Evolutionary conservation across 2,329 filamentous ascomycete genomes (phyloP).

Genomic region (Arthrobotrys sphaeroides): DNA sequence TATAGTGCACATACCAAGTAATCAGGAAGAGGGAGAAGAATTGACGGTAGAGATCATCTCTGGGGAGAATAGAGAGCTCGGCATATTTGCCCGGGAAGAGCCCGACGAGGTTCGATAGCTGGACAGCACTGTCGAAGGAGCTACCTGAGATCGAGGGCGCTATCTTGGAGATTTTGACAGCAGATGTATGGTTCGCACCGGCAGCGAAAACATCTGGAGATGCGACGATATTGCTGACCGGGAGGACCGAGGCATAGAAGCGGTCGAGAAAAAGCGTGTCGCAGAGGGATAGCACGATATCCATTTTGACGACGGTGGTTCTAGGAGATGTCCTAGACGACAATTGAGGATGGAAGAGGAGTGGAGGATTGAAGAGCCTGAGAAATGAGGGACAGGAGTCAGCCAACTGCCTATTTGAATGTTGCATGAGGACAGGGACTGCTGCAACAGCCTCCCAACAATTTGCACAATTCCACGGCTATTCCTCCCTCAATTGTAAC

Average conservation of each 20-base stretch:
- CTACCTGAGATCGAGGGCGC: constrained; percentile 14
- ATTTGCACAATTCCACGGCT: background rate
- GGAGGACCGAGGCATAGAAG: constrained; percentile 71
- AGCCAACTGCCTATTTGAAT: constrained; percentile 28
- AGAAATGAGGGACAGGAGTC: background rate
- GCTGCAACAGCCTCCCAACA: background rate
- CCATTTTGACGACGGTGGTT: constrained; percentile 73
- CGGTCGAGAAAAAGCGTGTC: constrained; percentile 85
- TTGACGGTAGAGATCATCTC: constrained; percentile 82
- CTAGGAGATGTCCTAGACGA: background rate
- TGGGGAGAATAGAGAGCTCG: constrained; percentile 78
- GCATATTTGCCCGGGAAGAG: constrained; percentile 78
- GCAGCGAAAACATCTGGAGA: constrained; percentile 64
- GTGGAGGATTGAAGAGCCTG: background rate
- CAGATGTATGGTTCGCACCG: constrained; percentile 65
- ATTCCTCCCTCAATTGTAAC: background rate
- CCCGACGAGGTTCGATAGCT: constrained; percentile 62
- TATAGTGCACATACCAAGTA: constrained; percentile 77
- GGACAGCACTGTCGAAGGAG: constrained; percentile 35
- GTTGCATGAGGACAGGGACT: constrained; percentile 10
- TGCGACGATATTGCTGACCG: constrained; percentile 63
- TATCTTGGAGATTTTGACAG: constrained; percentile 69
- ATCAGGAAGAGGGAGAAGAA: constrained; percentile 79
- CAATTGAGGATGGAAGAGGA: background rate
- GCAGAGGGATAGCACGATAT: constrained; percentile 85